Base-by-base conservation (phyloP, 176 grass and related monocot species). In the Cocos nucifera region DNA sequence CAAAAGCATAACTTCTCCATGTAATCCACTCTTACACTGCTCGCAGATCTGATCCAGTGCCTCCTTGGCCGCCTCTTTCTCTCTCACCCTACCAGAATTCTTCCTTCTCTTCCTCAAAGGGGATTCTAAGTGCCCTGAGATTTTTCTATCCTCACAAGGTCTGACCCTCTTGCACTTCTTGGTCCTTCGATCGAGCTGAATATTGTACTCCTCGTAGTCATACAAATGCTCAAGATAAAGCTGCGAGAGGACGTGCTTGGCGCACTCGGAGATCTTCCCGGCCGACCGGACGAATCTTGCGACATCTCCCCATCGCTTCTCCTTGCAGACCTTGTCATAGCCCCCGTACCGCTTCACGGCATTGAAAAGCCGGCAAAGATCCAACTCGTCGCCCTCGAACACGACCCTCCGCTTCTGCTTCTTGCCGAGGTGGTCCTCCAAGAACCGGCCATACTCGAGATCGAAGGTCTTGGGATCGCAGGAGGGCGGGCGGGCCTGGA, bases 301-400 rank as follows among this genome's bases (percentile, higher is more conserved):
- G 4, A 95, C 86, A 12, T 95, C 86, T 4, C 49, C 83, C 75
- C 90, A 95, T 21, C 67, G 80, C 57, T 77, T 84, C 9, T 56
- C 86, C 18, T 50, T 23, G 44, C 77, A 87, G 24, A 85, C 75
- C 3, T 69, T 71, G 21, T 87, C 75, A 49, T 90, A 95, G 8
- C 86, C 91, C 0, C 91, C 86, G 10, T 84, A 95, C 14, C 91
- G 69, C 73, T 90, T 90, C 16, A 87, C 86, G 1, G 91, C 83
- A 22, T 95, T 85, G 70, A 90, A 95, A 2, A 95, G 73, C 58
- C 78, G 80, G 77, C 86, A 95, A 53, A 95, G 86, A 74, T 95
- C 91, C 49, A 95, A 80, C 5, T 71, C 75, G 24, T 75, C 80
- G 28, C 77, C 86, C 51, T 89, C 90, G 2, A 82, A 89, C 17